Evolutionary conservation across 108 stramenopile species (phyloP).

Genomic region (Fistulifera solaris): DNA sequence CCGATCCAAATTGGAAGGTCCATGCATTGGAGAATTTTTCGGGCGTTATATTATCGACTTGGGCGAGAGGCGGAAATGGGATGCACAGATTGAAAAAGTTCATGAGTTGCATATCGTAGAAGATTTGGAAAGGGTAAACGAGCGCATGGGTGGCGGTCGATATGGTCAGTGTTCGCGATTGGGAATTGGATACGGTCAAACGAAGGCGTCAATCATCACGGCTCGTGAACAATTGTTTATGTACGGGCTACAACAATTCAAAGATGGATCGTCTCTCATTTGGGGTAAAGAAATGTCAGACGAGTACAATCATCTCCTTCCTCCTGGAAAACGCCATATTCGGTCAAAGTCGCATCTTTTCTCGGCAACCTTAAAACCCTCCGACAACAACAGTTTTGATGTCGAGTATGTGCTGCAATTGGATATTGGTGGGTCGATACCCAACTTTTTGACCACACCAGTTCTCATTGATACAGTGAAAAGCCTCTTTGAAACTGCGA

Average conservation of each 20-base stretch:
- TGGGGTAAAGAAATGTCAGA: constrained; percentile 65
- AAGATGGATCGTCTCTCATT: constrained; percentile 40
- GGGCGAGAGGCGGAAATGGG: constrained; percentile 51
- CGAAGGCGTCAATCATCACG: constrained; percentile 38
- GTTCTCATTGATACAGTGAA: constrained; percentile 52
- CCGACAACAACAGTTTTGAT: constrained; percentile 53
- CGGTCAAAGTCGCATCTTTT: constrained; percentile 56
- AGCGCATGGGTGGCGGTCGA: constrained; percentile 54
- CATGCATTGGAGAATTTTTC: constrained; percentile 41
- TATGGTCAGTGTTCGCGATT: constrained; percentile 49
- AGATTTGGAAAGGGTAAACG: constrained; percentile 52
- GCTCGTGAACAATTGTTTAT: constrained; percentile 59
- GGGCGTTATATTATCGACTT: constrained; percentile 51
- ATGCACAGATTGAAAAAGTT: constrained; percentile 49
- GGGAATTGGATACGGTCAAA: constrained; percentile 53
- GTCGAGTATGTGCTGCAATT: constrained; percentile 67
- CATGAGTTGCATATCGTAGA: constrained; percentile 42
- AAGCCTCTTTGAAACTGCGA: constrained; percentile 30
- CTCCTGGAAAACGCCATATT: constrained; percentile 37
- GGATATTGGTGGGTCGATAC: constrained; percentile 63
- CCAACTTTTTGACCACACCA: constrained; percentile 56
- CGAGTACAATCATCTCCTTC: constrained; percentile 50
- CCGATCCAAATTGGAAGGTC: constrained; percentile 45
- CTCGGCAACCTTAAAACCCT: constrained; percentile 44
- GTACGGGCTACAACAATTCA: constrained; percentile 55